Evolutionary conservation across 179 eudicot species (phyloP).

Genomic region (Sideroxylon spinosum): DNA sequence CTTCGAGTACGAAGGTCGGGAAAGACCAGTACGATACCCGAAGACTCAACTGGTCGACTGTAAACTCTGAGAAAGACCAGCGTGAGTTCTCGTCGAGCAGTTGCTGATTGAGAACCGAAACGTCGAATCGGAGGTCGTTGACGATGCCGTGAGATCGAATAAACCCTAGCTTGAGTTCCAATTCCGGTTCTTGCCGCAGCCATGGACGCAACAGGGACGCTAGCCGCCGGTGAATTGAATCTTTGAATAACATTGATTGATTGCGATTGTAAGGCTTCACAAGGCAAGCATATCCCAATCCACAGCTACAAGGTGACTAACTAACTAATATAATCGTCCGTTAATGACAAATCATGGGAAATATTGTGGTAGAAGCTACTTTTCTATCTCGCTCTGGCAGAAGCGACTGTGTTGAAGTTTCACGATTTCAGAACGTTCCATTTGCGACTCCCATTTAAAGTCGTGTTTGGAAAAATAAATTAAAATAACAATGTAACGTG

Average conservation of each 20-base stretch:
- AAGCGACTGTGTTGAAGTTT: too few species aligned
- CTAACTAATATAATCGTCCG: too few species aligned
- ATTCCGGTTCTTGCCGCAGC: slow-evolving; percentile 50
- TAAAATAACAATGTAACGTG: too few species aligned
- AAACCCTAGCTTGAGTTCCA: slow-evolving; percentile 67
- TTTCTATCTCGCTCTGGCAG: too few species aligned
- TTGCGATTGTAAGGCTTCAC: neutral
- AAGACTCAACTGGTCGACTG: slow-evolving; percentile 46
- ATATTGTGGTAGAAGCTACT: too few species aligned
- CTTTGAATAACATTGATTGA: slow-evolving; percentile 39
- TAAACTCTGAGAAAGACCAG: slow-evolving; percentile 39
- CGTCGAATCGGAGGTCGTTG: slow-evolving; percentile 46
- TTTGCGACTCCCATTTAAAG: too few species aligned
- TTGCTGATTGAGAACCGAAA: slow-evolving; percentile 33
- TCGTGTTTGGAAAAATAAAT: too few species aligned
- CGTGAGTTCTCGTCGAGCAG: slow-evolving; percentile 34
- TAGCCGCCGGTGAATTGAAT: slow-evolving; percentile 41
- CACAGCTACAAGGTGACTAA: too few species aligned
- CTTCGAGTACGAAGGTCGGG: slow-evolving; percentile 49
- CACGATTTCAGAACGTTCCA: too few species aligned
- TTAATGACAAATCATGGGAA: too few species aligned
- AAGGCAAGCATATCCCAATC: too few species aligned
- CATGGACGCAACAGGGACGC: slow-evolving; percentile 60
- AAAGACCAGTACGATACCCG: slow-evolving; percentile 50
- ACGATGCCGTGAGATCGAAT: slow-evolving; percentile 38